phyloP scores from a whole-genome alignment of 208 protist species.

The Lotmaria passim region DNA sequence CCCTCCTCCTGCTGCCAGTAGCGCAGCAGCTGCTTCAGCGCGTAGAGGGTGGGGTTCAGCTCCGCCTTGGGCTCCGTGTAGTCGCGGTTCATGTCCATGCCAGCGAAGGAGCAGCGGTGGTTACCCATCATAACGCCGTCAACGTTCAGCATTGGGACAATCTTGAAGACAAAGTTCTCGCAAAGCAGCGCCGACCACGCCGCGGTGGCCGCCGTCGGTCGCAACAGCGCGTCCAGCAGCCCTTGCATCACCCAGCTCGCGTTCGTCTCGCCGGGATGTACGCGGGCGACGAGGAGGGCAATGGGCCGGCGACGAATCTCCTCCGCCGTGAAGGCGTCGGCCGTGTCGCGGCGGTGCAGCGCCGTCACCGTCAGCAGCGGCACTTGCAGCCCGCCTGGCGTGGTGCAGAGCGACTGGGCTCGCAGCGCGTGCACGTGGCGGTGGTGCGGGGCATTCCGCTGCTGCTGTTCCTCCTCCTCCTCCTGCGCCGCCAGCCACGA shows the following conservation, averaged over 20 bases:
- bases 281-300: conserved; percentile 92
- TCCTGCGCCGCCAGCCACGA: conserved; percentile 38
- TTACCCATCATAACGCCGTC: conserved; percentile 98
- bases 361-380: conserved; percentile 94
- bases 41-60: conserved; percentile 86
- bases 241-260: conserved; percentile 97
- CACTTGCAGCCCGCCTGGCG: conserved; percentile 83
- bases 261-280: conserved; percentile 98
- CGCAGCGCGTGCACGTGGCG: conserved; percentile 5
- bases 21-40: conserved; percentile 75
- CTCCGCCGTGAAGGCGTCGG: conserved; percentile 34
- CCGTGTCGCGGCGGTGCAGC: conserved; percentile 16
- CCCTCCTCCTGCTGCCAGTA: conserved; percentile 71
- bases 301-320: conserved; percentile 72
- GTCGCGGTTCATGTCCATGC: conserved; percentile 96
- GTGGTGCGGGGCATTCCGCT: background rate
- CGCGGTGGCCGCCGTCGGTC: conserved; percentile 7
- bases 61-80: conserved; percentile 78
- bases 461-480: background rate
- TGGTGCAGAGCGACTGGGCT: conserved; percentile 83
- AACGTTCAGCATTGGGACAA: conserved; percentile 98
- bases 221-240: conserved; percentile 88
- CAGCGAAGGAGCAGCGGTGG: conserved; percentile 95
- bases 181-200: conserved; percentile 45
- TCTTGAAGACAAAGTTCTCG: conserved; percentile 91